Base-by-base conservation (phyloP, 2,329 filamentous ascomycete species). In the Cladosporium halotolerans region DNA sequence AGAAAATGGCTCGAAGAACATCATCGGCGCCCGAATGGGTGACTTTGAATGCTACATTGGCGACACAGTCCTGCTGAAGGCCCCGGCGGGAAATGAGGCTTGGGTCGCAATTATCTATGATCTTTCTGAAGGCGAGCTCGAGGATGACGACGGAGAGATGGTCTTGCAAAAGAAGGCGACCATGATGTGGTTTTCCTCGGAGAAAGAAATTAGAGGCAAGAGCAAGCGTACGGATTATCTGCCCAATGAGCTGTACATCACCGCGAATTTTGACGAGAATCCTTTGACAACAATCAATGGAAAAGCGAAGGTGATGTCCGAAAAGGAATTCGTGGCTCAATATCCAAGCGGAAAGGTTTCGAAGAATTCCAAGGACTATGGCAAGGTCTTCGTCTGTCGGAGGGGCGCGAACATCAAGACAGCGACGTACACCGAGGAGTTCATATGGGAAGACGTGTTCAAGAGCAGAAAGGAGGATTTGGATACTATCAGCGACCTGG, bases 181-280 rank as follows among this genome's bases (percentile, higher is more conserved):
- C 58, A 93, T 99, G 66, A 85, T 96, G 79, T 99, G 93, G 93
- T 96, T 99, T 67, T 90, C 88, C 0, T 89, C 88, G 0, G 88
- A 95, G 63, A 88, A 86, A 64, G 92, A 97, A 71, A 89, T 96
- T 56, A 82, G 85, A 28, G 93, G 88, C 63, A 86, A 85, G 66
- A 92, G 88, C 72, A 95, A 93, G 73, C 79, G 89, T 64, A 79
- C 76, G 10, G 93, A 99, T 70, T 89, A 82, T 55, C 70, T 95
- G 49, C 55, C 55, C 78, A 95, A 96, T 65, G 93, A 99, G 70
- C 78, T 96, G 11, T 99, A 97, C 66, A 84, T 97, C 52, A 95
- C 90, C 0, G 81, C 88, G 0, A 85, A 88, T 18, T 93, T 86
- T 72, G 95, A 99, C 65, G 75, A 87, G 54, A 97, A 96, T 65